phyloP scores from a whole-genome alignment of 495 filamentous ascomycete genomes.

The Neurospora sp. region DNA sequence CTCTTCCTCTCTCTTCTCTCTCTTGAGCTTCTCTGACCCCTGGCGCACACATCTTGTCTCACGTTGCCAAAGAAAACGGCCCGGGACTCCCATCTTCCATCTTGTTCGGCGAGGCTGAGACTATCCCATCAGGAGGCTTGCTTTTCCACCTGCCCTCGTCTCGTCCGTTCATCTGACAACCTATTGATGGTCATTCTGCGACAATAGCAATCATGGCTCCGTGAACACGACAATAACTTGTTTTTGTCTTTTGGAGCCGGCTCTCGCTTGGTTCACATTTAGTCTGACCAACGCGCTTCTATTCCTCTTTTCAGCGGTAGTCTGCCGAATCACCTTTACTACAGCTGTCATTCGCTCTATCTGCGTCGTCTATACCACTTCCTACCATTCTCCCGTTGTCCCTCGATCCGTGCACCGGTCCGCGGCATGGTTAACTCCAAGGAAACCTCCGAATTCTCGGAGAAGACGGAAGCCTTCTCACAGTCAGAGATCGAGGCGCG shows the following conservation, averaged over 20 bases:
- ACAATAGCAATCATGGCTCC: constrained; percentile 7
- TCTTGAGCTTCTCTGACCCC: constrained; percentile 2
- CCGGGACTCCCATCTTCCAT: background rate
- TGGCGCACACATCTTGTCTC: constrained; percentile 2
- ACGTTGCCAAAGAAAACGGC: constrained; percentile 1
- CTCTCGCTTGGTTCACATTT: constrained; percentile 5
- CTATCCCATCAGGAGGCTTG: constrained; percentile 21
- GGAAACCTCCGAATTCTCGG: constrained; percentile 26
- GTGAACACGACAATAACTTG: background rate
- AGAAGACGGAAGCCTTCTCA: constrained; percentile 42
- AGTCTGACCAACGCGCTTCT: background rate
- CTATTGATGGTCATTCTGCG: constrained; percentile 18
- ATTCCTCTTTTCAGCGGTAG: background rate
- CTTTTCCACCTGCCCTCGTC: constrained; percentile 6
- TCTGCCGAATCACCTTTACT: background rate
- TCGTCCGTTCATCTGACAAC: constrained; percentile 27
- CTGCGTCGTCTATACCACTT: background rate
- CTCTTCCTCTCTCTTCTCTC: background rate
- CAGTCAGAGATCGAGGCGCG: constrained; percentile 34
- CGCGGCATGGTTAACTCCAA: constrained; percentile 28
- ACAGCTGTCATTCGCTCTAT: constrained; percentile 8
- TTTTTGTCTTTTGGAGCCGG: background rate
- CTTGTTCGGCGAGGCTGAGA: background rate
- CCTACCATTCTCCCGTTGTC: background rate
- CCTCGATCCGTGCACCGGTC: background rate